Evolutionary conservation across 352 stramenopile genomes (phyloP), one percentile per base, ranked within the genome.

Genomic region (Pythium angustatum): DNA sequence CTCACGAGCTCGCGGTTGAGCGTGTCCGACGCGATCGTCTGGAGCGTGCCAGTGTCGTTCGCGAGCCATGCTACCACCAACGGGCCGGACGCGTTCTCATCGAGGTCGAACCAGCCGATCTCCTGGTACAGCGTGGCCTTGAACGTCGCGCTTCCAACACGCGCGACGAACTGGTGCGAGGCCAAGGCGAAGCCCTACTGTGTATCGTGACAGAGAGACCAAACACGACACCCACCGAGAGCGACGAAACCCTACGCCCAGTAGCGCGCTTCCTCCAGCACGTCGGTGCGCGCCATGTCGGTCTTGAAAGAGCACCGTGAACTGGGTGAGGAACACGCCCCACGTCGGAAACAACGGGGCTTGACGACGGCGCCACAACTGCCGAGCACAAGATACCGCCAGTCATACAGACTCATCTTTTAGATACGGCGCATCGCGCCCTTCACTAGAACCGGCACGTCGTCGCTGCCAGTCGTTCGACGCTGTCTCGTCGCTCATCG

Each of bases 71-170:
- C 66, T n/a, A n/a, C n/a, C 0, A 82, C 64, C 24, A 93, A 66
- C 15, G 75, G 76, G 17, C 85, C 85, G 1, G 81, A 79, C 12
- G 79, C 66, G 53, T 91, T 85, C 17, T 82, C 52, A 15, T 83
- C 63, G 12, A 69, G 27, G 57, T 94, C 81, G 68, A 92, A 92
- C 75, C 80, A 94, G 5, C 71, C 81, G 22, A 91, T 55, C 43
- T 94, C 77, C 60, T 91, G 82, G 21, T 59, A 57, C 7, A 93
- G 60, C 63, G 89, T 87, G 9, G 76, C 66, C 26, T 31, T 57
- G 51, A 81, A 87, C 7, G 74, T 67, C 0, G 19, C 1, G 0
- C 62, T 43, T 1, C 78, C 68, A 5, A 87, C 49, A 3, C 77
- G 69, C 26, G 44, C 40, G 9, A 81, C 79, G 22, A 89, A 64